phyloP scores from a whole-genome alignment of 192 early-diverging fungal genomes.

The Geranomyces variabilis region DNA sequence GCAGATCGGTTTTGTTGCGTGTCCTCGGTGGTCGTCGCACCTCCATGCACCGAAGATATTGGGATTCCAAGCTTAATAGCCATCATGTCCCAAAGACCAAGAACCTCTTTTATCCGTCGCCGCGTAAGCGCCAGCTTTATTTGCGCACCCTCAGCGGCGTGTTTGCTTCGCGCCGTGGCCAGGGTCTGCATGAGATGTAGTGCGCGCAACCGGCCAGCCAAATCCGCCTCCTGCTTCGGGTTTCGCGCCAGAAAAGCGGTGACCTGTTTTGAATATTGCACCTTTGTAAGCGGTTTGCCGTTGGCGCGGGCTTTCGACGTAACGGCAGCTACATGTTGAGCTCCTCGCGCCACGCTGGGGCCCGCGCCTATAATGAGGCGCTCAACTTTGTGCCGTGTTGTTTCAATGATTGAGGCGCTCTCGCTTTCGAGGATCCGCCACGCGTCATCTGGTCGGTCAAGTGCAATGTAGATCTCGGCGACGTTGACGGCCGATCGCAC shows the following conservation, averaged over 20 bases:
- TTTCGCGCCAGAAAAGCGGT: background rate
- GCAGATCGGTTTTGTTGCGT: too few species aligned
- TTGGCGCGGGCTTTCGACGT: background rate
- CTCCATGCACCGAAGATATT: too few species aligned
- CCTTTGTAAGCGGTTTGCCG: background rate
- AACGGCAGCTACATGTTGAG: background rate
- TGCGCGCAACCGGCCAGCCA: background rate
- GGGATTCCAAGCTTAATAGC: conserved; percentile 1
- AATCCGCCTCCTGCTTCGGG: conserved; percentile 8
- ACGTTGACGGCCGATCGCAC: background rate
- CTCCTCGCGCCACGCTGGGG: background rate
- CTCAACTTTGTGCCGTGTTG: background rate
- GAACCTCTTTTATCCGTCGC: background rate
- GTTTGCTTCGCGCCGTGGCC: background rate
- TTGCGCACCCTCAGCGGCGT: background rate
- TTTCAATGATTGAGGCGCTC: background rate
- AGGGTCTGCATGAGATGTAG: background rate
- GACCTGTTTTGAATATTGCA: background rate
- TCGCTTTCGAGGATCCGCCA: background rate
- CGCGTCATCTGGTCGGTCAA: background rate
- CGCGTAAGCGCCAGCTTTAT: background rate
- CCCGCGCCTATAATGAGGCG: background rate
- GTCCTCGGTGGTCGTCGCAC: too few species aligned
- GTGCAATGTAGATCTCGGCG: conserved; percentile 8
- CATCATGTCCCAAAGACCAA: conserved; percentile 7